Evolutionary conservation across 345 rosid species (phyloP).

Genomic region (Eucalyptus erythrocorys): DNA sequence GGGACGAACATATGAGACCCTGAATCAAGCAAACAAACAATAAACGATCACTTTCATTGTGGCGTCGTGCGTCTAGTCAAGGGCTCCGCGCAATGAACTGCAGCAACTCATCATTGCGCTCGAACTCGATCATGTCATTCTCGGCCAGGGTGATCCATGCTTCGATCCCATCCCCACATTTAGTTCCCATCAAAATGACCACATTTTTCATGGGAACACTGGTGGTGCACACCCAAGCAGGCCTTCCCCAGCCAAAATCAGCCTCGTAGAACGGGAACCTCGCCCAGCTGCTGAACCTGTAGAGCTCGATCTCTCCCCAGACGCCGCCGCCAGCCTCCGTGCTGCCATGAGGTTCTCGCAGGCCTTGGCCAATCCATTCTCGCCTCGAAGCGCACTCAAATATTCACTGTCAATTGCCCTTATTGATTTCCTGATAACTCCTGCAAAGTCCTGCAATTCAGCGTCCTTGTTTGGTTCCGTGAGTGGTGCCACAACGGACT

Average conservation of each 20-base stretch:
- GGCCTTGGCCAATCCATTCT: neutral
- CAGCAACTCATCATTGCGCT: neutral
- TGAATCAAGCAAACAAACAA: neutral
- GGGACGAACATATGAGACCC: neutral
- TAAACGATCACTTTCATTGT: neutral
- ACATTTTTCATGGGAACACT: neutral
- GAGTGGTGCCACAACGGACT: neutral
- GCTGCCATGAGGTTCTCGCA: neutral
- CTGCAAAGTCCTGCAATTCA: neutral
- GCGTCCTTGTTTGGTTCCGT: neutral
- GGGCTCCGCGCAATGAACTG: neutral
- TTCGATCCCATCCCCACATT: neutral
- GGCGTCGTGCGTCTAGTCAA: neutral
- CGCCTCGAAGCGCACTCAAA: neutral
- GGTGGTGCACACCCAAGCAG: neutral
- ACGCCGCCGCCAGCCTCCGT: neutral
- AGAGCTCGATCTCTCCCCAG: neutral
- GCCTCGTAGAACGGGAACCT: neutral
- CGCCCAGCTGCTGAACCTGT: neutral
- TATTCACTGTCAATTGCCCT: neutral
- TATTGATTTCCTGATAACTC: neutral
- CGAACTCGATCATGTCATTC: neutral
- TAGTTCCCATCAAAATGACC: neutral
- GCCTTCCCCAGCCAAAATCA: slow-evolving; percentile 4
- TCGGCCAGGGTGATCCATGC: neutral